A percentile compares a stretch with the other conserved stretches of the same genome.
Evolutionary conservation across 768 basidiomycete genomes (phyloP).

Genomic region (Scleroderma bovista): DNA sequence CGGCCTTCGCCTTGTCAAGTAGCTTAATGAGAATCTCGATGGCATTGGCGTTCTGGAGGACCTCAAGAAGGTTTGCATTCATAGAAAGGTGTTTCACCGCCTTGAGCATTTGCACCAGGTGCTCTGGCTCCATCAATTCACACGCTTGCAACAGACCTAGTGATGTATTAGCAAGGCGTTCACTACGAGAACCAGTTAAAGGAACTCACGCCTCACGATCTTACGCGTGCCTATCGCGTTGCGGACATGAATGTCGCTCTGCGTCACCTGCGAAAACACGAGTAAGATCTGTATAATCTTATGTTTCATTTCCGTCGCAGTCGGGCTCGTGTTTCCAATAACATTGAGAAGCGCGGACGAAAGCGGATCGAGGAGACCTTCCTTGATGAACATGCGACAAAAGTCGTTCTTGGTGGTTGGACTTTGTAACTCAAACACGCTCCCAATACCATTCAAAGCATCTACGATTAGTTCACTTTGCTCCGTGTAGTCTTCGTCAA

Average conservation of each 20-base stretch:
- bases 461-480: slow-evolving; percentile 89
- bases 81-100: slow-evolving; percentile 96
- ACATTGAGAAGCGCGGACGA: slow-evolving; percentile 87
- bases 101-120: slow-evolving; percentile 85
- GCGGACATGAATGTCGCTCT: slow-evolving; percentile 88
- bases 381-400: slow-evolving; percentile 95
- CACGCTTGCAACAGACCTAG: slow-evolving; percentile 84
- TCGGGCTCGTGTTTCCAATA: slow-evolving; percentile 64
- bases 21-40: slow-evolving; percentile 87
- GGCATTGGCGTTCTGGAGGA: slow-evolving; percentile 92
- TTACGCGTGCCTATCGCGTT: slow-evolving; percentile 89
- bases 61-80: slow-evolving; percentile 84
- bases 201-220: slow-evolving; percentile 75
- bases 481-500: slow-evolving; percentile 93
- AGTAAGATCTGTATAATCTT: slow-evolving; percentile 86
- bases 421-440: slow-evolving; percentile 93
- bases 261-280: slow-evolving; percentile 95
- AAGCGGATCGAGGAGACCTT: slow-evolving; percentile 90
- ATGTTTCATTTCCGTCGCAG: slow-evolving; percentile 69
- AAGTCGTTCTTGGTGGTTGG: slow-evolving; percentile 98
- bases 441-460: slow-evolving; percentile 90
- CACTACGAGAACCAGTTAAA: slow-evolving; percentile 1
- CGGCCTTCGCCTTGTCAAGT: slow-evolving; percentile 73
- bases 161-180: slow-evolving; percentile 2
- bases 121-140: slow-evolving; percentile 80